Evolutionary conservation across 2,329 filamentous ascomycete genomes (phyloP), one percentile per base, ranked within the genome.

Genomic region (Ceratocystis lukuohia): DNA sequence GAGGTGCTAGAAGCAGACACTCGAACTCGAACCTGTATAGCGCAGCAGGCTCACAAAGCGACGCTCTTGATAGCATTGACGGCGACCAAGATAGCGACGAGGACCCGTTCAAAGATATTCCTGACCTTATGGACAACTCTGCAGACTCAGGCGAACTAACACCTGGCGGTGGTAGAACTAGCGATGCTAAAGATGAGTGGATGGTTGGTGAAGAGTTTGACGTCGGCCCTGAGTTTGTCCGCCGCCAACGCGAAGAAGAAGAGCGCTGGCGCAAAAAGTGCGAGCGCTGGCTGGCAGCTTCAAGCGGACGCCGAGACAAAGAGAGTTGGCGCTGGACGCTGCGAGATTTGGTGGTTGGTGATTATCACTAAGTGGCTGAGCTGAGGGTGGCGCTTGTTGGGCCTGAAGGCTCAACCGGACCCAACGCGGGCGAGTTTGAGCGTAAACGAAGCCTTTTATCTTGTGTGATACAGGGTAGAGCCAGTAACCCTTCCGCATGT

Each of bases 131-230:
- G 69, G 93, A 96, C 68, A 80, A 77, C 46, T 73, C 77, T 20
- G 78, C 78, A 57, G 80, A 82, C 12, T 79, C 79, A 5, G 80
- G 82, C 15, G 76, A 75, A 7, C 76, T 77, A 25, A 65, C 62
- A 6, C 80, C 82, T 10, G 76, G 75, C 6, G 76, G 77, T 28
- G 61, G 67, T 20, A 50, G 67, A 10, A n/a, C 61, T 5, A 85
- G 82, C 71, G 84, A 87, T 65, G 75, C 85, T 69, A 84, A 85
- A 67, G 88, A 91, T 71, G 88, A 92, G 72, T 93, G 89, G 82
- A 84, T 90, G 62, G 89, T 96, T 12, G 91, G 91, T 64, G 94
- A 99, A 76, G 94, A 99, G 74, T 99, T 99, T 72, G 94, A 99
- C 73, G 91, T 99, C 66, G 94, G 94, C 0, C 94, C 93, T 2